Percentiles rank a stretch among this genome's conserved stretches.
phyloP scores from a whole-genome alignment of 345 rosid genomes.

The Populus pruinosa region DNA sequence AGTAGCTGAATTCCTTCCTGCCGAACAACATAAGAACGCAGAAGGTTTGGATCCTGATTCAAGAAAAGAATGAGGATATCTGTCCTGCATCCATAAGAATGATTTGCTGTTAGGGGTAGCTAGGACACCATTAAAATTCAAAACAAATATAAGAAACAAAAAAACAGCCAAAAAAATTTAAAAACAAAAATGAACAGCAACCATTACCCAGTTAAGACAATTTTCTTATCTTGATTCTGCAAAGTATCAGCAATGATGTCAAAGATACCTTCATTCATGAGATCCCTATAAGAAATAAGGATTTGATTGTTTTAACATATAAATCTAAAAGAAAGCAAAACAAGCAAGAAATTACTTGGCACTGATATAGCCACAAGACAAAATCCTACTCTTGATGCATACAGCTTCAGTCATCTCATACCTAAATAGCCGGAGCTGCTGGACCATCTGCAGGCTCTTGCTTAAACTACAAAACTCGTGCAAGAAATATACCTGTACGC shows the following conservation, averaged over 20 bases:
- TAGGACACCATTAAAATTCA: background rate
- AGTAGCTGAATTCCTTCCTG: slow-evolving; percentile 70
- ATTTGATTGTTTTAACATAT: background rate
- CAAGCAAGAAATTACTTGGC: background rate
- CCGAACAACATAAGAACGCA: slow-evolving; percentile 67
- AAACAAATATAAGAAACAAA: background rate
- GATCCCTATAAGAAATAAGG: slow-evolving; percentile 56
- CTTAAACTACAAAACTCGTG: slow-evolving; percentile 81
- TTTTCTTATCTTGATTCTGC: slow-evolving; percentile 70
- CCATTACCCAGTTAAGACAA: slow-evolving; percentile 80
- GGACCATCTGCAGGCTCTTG: slow-evolving; percentile 89
- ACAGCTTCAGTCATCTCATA: slow-evolving; percentile 26
- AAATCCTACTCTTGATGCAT: background rate
- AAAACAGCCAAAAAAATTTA: background rate
- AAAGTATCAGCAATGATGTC: slow-evolving; percentile 66
- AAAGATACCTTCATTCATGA: slow-evolving; percentile 69
- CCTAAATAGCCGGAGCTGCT: slow-evolving; percentile 82
- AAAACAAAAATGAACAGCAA: slow-evolving; percentile 13
- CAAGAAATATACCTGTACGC: slow-evolving; percentile 68
- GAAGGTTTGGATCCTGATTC: slow-evolving; percentile 67
- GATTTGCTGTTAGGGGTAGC: slow-evolving; percentile 21
- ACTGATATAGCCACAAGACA: background rate
- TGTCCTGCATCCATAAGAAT: slow-evolving; percentile 80
- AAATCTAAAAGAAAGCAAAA: background rate
- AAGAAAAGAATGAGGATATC: slow-evolving; percentile 80